Percentiles rank a stretch among this genome's conserved stretches.
phyloP scores from a whole-genome alignment of 306 rosid genomes.

The Malus sieversii region DNA sequence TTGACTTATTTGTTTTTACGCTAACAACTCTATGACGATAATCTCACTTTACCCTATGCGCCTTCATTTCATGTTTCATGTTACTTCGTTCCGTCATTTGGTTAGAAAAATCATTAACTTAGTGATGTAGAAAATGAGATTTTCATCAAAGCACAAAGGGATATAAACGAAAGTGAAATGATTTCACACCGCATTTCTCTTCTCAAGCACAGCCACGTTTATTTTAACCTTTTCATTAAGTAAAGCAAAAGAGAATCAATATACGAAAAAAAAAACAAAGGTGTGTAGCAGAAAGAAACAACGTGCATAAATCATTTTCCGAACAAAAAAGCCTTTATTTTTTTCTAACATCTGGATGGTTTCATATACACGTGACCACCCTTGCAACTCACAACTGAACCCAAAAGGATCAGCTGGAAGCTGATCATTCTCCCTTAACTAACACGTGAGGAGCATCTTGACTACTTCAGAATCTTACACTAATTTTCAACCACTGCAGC shows the following conservation, averaged over 20 bases:
- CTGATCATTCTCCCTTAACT: not conserved
- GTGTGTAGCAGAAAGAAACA: not conserved
- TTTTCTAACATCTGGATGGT: not conserved
- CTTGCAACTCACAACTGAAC: not conserved
- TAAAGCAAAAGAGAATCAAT: no score
- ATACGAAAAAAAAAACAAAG: no score
- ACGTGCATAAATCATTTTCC: not conserved
- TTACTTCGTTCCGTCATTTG: no score
- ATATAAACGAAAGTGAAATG: no score
- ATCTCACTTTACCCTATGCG: no score
- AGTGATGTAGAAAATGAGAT: no score
- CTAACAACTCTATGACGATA: no score
- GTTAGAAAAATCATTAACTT: not conserved
- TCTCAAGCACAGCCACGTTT: not conserved
- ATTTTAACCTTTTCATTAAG: no score
- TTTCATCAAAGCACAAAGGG: no score
- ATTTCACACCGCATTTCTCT: no score
- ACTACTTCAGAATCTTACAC: not conserved
- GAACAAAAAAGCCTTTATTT: not conserved
- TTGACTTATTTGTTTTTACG: no score
- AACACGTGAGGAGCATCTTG: conserved; percentile 10
- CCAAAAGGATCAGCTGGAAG: not conserved
- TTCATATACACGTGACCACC: not conserved
- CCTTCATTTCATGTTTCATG: no score
- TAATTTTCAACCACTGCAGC: not conserved